Percentiles rank a stretch among this genome's conserved stretches.
Conservation (phyloP, 345 rosid genomes). For the Odontarrhena argentea region DNA sequence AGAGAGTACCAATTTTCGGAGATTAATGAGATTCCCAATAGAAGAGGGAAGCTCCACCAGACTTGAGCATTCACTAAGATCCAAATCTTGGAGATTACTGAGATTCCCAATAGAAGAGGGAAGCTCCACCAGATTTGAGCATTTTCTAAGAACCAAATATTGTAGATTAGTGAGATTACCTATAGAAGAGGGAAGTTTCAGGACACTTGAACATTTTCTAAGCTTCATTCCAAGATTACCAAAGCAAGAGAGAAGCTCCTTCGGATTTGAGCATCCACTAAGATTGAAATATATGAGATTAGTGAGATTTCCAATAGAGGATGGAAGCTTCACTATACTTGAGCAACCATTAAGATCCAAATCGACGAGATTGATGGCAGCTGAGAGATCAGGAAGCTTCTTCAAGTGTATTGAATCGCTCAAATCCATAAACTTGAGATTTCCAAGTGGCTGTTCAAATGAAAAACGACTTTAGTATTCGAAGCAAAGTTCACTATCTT, state of each 20-base stretch:
- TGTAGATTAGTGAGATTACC: neutral
- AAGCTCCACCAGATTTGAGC: neutral
- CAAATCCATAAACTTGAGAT: slow-evolving; percentile 26
- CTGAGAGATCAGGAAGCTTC: neutral
- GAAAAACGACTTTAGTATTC: neutral
- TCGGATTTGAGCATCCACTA: neutral
- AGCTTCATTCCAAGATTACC: neutral
- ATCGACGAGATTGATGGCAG: neutral
- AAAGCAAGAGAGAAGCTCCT: neutral
- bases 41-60: neutral
- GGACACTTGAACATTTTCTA: slow-evolving; percentile 9
- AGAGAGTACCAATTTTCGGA: neutral
- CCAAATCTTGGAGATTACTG: slow-evolving; percentile 5
- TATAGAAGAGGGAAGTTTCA: neutral
- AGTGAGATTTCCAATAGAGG: no score
- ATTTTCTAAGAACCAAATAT: neutral
- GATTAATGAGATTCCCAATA: neutral
- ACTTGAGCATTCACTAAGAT: neutral
- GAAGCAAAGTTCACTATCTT: no score
- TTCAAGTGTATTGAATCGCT: neutral
- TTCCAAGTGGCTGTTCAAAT: slow-evolving; percentile 20
- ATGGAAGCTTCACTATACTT: no score
- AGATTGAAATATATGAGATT: no score
- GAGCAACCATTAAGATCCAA: neutral
- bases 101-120: neutral